Evolutionary conservation across 116 monocot genomes (phyloP), one percentile per base, ranked within the genome.

Genomic region (Phalaenopsis hybrid): DNA sequence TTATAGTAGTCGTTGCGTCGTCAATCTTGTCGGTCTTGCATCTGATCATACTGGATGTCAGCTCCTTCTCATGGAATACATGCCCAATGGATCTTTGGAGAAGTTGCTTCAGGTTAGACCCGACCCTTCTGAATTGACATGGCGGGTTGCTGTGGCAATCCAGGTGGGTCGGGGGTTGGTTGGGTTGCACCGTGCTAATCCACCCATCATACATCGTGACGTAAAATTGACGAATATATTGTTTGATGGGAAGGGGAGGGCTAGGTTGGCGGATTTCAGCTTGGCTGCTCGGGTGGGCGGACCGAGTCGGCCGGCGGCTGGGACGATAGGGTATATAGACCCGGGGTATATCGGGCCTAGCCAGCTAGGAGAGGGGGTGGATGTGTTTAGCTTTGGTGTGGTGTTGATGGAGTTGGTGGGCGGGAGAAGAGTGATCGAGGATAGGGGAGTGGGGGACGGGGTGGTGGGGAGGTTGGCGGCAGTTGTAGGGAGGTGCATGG

Each of bases 231-330:
- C 81, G n/a, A 97, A 97, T 76, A 74, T 97, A 8, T 76, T 94
- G 43, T 79, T 97, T 13, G 94, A 91, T 61, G 7, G 70, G 15
- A 43, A 65, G 5, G 72, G 83, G 80, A 86, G 81, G 57, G 96
- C 96, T 2, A 81, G 85, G 85, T 84, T 97, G 23, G 91, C 85
- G 0, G 96, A 97, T 76, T 97, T 97, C 83, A 88, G 96, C 86
- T 89, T 97, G 10, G 92, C 96, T 0, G 81, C 85, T n/a, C 31
- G 51, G 52, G 34, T 20, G 33, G 81, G 37, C 5, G 8, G 51
- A 63, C 7, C 20, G 50, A 0, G 37, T 17, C 69, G 79, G 43
- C 85, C 82, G 28, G 82, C 92, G 0, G 93, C 88, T 4, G 88
- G 93, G 16, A 93, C 93, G 41, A 78, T 93, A 15, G 93, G 93